Conservation (phyloP, 2,329 filamentous ascomycete species). For the Colletotrichum spaethianum region DNA sequence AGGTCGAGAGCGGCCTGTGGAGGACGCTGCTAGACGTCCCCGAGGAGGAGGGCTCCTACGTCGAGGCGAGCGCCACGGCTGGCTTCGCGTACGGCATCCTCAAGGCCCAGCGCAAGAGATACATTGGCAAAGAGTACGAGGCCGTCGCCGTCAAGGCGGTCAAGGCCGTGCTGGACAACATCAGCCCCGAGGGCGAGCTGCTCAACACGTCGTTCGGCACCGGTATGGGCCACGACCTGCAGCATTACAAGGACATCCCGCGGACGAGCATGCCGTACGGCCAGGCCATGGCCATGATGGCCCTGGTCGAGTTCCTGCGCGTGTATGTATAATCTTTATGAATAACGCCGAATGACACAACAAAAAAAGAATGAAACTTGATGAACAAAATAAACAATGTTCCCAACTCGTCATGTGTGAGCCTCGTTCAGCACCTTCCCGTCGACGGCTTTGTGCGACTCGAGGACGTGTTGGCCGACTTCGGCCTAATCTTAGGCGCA, state of each 20-base stretch:
- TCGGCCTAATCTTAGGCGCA: not conserved
- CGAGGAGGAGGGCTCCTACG: slow-evolving; percentile 77
- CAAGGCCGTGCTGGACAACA: slow-evolving; percentile 75
- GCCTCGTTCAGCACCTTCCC: not conserved
- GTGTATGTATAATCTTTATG: slow-evolving; percentile 49
- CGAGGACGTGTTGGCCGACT: not conserved
- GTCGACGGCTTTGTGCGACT: not conserved
- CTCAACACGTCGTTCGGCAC: slow-evolving; percentile 84
- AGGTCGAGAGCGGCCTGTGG: slow-evolving; percentile 77
- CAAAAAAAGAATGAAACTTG: slow-evolving; percentile 10
- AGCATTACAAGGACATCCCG: slow-evolving; percentile 84
- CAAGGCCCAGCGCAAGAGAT: slow-evolving; percentile 79
- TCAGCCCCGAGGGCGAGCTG: slow-evolving; percentile 78
- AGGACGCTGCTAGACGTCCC: slow-evolving; percentile 80
- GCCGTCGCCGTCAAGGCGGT: slow-evolving; percentile 76
- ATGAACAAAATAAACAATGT: not conserved
- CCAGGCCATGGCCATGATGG: slow-evolving; percentile 89
- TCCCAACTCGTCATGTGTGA: not conserved
- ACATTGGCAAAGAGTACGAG: slow-evolving; percentile 74
- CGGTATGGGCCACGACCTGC: slow-evolving; percentile 79
- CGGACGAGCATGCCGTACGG: slow-evolving; percentile 88
- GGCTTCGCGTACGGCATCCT: slow-evolving; percentile 87
- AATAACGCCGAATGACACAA: slow-evolving; percentile 28
- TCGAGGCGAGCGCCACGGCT: slow-evolving; percentile 83
- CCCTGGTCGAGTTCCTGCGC: slow-evolving; percentile 80